Evolutionary conservation across 169 alveolate species (phyloP).

Genomic region (Cryptosporidium baileyi): DNA sequence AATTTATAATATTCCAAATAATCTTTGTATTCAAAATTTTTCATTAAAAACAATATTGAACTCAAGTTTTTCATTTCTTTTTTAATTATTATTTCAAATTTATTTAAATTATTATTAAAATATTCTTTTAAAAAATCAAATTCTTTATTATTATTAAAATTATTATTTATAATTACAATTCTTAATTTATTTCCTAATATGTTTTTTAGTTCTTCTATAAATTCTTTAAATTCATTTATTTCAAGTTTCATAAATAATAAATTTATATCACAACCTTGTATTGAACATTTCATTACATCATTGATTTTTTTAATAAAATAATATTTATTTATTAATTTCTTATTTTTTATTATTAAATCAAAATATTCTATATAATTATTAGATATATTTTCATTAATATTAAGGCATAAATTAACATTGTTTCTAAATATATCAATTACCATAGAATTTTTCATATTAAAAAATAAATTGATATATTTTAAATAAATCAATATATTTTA

Average conservation of each 20-base stretch:
- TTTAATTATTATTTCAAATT: background rate
- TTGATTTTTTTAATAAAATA: background rate
- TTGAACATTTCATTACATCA: background rate
- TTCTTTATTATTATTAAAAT: background rate
- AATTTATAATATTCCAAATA: background rate
- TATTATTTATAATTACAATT: background rate
- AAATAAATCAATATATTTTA: too few species aligned
- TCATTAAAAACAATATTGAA: background rate
- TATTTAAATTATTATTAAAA: background rate
- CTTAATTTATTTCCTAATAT: background rate
- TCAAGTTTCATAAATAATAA: background rate
- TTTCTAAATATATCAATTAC: too few species aligned
- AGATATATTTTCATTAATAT: background rate
- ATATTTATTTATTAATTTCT: background rate
- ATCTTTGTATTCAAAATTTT: conserved; percentile 11
- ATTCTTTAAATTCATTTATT: background rate
- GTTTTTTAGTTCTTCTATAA: background rate
- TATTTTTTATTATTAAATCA: background rate
- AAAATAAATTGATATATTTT: too few species aligned
- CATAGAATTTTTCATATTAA: too few species aligned
- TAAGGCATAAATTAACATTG: background rate
- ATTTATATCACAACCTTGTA: background rate
- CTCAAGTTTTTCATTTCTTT: background rate
- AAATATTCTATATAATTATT: background rate
- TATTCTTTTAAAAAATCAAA: too few species aligned